These are phyloP conservation scores for Stemphylium vesicarium DNA, from an alignment of 2,329 filamentous ascomycete genomes.

Conservation along the genomic window DNA sequence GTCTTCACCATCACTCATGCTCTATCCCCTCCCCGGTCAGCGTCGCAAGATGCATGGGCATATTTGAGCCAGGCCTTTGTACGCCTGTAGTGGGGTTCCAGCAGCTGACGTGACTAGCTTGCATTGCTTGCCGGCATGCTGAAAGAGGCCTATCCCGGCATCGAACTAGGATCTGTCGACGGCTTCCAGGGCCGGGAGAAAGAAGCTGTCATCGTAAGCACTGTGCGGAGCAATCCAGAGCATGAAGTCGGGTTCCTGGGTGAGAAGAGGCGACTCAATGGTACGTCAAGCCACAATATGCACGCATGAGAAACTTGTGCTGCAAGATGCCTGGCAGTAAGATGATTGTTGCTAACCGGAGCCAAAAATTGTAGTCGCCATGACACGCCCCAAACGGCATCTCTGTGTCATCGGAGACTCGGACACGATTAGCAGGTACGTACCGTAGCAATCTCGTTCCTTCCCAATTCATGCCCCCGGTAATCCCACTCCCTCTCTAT, in stretches of 20 bases:
- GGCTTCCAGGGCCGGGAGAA: conserved; percentile 98
- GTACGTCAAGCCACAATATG: conserved; percentile 57
- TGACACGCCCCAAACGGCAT: conserved; percentile 92
- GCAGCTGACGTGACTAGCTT: conserved; percentile 59
- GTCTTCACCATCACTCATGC: not conserved
- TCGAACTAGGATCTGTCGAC: conserved; percentile 96
- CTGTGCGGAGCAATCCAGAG: conserved; percentile 89
- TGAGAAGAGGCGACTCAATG: conserved; percentile 91
- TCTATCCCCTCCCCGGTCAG: conserved; percentile 2
- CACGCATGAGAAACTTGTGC: not conserved
- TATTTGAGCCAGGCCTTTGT: too few relatives aligned
- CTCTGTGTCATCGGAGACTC: conserved; percentile 92
- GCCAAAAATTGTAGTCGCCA: conserved; percentile 71
- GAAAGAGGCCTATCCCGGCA: conserved; percentile 79
- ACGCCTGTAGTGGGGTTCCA: not conserved
- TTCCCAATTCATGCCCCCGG: conserved; percentile 8
- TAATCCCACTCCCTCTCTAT: not conserved
- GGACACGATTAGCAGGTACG: conserved; percentile 87
- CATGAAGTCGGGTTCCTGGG: conserved; percentile 91
- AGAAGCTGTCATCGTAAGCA: conserved; percentile 88
- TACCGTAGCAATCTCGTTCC: not conserved
- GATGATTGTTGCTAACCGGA: conserved; percentile 13
- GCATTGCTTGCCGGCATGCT: conserved; percentile 76
- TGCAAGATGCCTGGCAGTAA: not conserved
- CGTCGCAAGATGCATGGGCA: conserved; percentile 11